Evolutionary conservation across 371 early-diverging fungal species (phyloP), one percentile per base, ranked within the genome.

Genomic region (Saksenaea vasiformis): DNA sequence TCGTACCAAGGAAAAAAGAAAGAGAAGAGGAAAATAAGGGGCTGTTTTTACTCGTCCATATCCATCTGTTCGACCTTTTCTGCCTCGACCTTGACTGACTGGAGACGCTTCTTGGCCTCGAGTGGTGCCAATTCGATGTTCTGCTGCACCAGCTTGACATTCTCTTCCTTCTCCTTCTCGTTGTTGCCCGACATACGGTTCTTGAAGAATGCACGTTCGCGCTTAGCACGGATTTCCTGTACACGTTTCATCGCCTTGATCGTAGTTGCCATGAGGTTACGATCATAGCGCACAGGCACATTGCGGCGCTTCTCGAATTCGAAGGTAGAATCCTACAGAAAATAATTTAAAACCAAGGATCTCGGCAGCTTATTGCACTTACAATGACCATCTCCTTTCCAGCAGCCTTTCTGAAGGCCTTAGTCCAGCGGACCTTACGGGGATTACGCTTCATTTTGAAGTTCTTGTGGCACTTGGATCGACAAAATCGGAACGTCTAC

Each of bases 381-480:
- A 93, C 93, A 63, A 98, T 93, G n/a, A 93, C 89, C 97, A 99
- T 95, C 85, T 99, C 99, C 85, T 99, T 99, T 74, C 98, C 97
- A 19, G 92, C 89, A 22, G 98, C 90, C 80, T 92, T 93, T 72
- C 99, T 88, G 91, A 96, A 98, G 22, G 99, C 97, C 90, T 98
- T 99, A 56, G 99, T 99, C 99, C 99, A 99, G 71, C 90, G 87
- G 64, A 98, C 94, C 90, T 98, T 99, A 74, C 99, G 88, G 60
- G 99, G 99, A 86, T 99, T 99, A 68, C 98, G 92, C 91, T 99
- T 98, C 92, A 95, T 94, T 80, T 99, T 99, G 84, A 99, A 99
- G 86, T 97, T 96, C 79, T 95, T 95, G 85, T 94, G 94, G 86
- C 99, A 99, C 88, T 99, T 99, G 57, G 98, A 97, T 74, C 98